A percentile compares a stretch with the other conserved stretches of the same genome.
These are phyloP conservation scores for Chaetomium cochliodes DNA, from an alignment of 495 filamentous ascomycete species.

Conservation along the genomic window DNA sequence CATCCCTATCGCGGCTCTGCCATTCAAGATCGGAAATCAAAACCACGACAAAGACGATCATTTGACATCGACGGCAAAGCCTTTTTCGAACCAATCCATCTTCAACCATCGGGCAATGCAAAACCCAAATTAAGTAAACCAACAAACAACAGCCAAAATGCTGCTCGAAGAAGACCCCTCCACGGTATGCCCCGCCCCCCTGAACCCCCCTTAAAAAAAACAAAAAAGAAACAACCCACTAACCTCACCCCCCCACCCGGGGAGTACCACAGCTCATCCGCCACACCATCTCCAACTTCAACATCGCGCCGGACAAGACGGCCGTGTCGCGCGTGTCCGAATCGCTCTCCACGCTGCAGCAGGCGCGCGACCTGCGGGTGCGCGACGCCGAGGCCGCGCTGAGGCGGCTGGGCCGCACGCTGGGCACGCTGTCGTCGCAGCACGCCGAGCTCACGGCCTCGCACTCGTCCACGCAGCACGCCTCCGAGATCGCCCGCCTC, in stretches of 20 bases:
- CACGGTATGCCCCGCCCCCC: constrained; percentile 53
- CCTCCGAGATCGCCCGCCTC: constrained; percentile 74
- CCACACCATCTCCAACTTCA: constrained; percentile 90
- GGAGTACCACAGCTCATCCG: constrained; percentile 70
- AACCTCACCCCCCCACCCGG: constrained; percentile 4
- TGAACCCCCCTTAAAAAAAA: not conserved
- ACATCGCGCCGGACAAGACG: constrained; percentile 81
- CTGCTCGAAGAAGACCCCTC: constrained; percentile 95
- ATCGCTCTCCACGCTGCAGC: constrained; percentile 73
- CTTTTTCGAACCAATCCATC: not conserved
- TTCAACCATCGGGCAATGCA: not conserved
- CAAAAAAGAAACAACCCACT: not conserved
- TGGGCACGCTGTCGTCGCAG: constrained; percentile 65
- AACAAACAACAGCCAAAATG: constrained; percentile 59
- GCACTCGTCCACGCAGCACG: constrained; percentile 74
- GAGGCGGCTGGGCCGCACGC: constrained; percentile 69
- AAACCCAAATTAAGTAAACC: not conserved
- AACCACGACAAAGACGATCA: not conserved
- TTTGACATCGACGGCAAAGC: not conserved
- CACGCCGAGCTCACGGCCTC: constrained; percentile 66
- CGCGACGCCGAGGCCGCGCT: constrained; percentile 68
- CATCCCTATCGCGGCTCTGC: constrained; percentile 5
- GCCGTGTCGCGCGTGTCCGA: constrained; percentile 83
- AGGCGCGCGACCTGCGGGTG: constrained; percentile 73
- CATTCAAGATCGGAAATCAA: constrained; percentile 4